Conservation (phyloP, 116 monocot genomes). For the Papilionanthe hybrid region DNA sequence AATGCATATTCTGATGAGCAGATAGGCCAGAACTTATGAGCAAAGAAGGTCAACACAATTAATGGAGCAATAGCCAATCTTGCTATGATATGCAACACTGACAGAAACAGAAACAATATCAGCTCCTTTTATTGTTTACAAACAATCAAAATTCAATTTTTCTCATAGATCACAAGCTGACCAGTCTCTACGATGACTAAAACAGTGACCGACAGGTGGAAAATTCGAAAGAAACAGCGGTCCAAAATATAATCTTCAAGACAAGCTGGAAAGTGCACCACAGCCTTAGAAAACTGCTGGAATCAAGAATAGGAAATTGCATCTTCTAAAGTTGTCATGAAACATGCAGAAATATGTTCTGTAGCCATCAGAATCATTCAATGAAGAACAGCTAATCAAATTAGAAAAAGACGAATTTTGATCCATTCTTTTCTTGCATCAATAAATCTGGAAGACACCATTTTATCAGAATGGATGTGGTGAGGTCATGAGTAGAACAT, state of each 20-base stretch:
- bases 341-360: background rate
- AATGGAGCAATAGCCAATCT: slow-evolving; percentile 12
- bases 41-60: background rate
- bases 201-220: background rate
- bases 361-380: too few species aligned
- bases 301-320: background rate
- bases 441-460: background rate
- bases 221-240: background rate
- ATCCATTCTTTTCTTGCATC: background rate
- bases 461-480: background rate
- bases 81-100: background rate
- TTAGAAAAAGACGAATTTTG: background rate
- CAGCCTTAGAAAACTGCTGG: background rate
- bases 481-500: background rate
- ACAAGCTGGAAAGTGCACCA: background rate
- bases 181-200: background rate
- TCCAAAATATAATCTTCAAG: background rate
- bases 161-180: background rate
- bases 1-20: background rate
- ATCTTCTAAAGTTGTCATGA: background rate
- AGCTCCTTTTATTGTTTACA: too few species aligned
- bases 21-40: slow-evolving; percentile 2
- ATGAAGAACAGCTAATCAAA: too few species aligned
- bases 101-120: background rate
- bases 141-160: too few species aligned